Conservation (phyloP, 257 asterid genomes). For the Primulina eburnea region DNA sequence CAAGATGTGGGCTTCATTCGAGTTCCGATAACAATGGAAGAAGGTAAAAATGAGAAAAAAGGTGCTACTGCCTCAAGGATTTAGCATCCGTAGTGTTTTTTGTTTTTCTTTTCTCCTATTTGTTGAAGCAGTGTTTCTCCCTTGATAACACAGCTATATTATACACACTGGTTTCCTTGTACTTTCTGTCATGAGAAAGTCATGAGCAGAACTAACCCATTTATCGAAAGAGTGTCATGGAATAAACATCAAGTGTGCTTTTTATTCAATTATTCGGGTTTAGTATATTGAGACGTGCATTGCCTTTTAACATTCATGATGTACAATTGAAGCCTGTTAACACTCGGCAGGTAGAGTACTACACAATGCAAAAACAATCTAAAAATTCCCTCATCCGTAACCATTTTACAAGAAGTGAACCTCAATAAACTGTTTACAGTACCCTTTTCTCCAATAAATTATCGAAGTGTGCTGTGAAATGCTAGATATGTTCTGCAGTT, state of each 20-base stretch:
- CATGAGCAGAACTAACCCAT: conserved; percentile 15
- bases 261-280: neutral
- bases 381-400: conserved; percentile 9
- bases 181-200: conserved; percentile 14
- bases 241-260: neutral
- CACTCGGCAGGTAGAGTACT: neutral
- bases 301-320: too few species aligned
- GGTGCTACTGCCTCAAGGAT: conserved; percentile 2
- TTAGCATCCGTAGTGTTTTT: conserved; percentile 39
- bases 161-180: conserved; percentile 27
- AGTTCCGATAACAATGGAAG: conserved; percentile 10
- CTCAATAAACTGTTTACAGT: neutral
- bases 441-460: conserved; percentile 1
- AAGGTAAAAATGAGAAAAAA: conserved; percentile 16
- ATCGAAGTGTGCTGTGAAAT: neutral
- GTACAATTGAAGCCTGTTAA: too few species aligned
- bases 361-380: conserved; percentile 7
- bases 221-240: conserved; percentile 3
- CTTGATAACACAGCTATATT: conserved; percentile 23
- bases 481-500: neutral
- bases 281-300: too few species aligned
- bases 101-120: conserved; percentile 27
- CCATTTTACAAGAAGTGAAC: neutral
- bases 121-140: conserved; percentile 28
- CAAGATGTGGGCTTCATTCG: conserved; percentile 22